Base-by-base conservation (phyloP, 2,329 filamentous ascomycete genomes). In the Talaromyces atroroseus region DNA sequence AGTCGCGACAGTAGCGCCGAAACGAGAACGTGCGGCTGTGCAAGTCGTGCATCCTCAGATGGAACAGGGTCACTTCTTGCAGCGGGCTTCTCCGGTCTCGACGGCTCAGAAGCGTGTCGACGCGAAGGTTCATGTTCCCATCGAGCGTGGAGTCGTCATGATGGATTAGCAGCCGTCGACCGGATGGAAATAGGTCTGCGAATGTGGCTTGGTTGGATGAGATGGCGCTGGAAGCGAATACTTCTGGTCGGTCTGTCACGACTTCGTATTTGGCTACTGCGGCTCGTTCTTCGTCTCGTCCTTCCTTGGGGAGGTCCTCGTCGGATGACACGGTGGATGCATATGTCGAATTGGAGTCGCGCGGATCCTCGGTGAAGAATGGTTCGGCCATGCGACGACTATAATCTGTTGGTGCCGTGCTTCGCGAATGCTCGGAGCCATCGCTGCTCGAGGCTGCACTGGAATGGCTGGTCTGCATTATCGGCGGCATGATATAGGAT, bases 91-190 rank as follows among this genome's bases (percentile, higher is more conserved):
- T 82, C 44, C 80, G 78, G 42, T 82, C 81, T 24, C 81, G 80
- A 24, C 77, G 75, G 24, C 76, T 74, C 47, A 89, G 82, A 60
- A 88, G 78, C 5, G 90, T 92, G 69, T 96, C 92, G 58, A 97
- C 81, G 32, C 92, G 86, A 57, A 99, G 80, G 69, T 97, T 97
- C 90, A 96, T 95, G 78, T 96, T 96, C 36, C 92, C 92, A 69
- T 99, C 92, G 3, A 86, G 75, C 0, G 91, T 94, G 49, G 89
- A 84, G 72, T 96, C 90, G 69, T 97, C 94, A 69, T 97, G 92
- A 26, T 88, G 85, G 66, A 99, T 90, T 36, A 84, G 83, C 52
- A 97, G 76, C 56, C 89, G 83, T 69, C 90, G 85, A 63, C 86
- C 82, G 8, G 92, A 95, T 11, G 94, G 92, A 71, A 96, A 99